Base-by-base conservation (phyloP, 768 basidiomycete genomes). In the Obba rivulosa region DNA sequence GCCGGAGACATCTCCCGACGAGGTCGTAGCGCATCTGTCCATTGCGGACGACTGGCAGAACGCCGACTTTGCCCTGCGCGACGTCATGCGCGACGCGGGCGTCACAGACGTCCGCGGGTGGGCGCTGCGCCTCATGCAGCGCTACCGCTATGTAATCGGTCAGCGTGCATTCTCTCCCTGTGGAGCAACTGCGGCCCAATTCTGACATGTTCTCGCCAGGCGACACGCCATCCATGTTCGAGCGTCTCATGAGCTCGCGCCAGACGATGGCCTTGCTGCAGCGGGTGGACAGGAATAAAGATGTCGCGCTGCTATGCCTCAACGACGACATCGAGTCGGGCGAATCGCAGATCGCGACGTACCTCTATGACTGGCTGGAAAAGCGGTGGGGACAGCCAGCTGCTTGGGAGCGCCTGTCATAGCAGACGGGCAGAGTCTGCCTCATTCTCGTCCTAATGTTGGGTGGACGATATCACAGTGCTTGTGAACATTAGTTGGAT, bases 111-210 rank as follows among this genome's bases (percentile, higher is more conserved):
- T 63, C 35, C 64, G 68, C 18, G 54, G 46, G 22, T 69, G 64
- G 54, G 55, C 66, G 25, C 50, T 65, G 22, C 57, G 56, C 35
- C 56, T 69, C 31, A 57, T 69, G 38, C 61, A 66, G 46, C 64
- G 68, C 9, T 69, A 69, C 48, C 59, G 64, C 25, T 68, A 67
- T 51, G 60, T 61, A 8, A 57, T 69, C 46, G 68, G 64, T 50
- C 28, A 31, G 34, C 41, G 45, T 59, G 41, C 43, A n/a, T 7
- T 13, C 5, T 10, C 8, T 34, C 28, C 11, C 16, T 11, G 24
- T 17, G 13, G 23, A 8, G 23, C 31, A 9, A 17, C 17, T 24
- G 24, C 16, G 22, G 9, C 9, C 24, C 17, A 9, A 24, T 17
- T 8, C 31, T 44, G 7, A 44, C 31, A 22, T 22, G 5, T 9